Evolutionary conservation across 2,329 filamentous ascomycete genomes (phyloP).

Genomic region (Claviceps sp.): DNA sequence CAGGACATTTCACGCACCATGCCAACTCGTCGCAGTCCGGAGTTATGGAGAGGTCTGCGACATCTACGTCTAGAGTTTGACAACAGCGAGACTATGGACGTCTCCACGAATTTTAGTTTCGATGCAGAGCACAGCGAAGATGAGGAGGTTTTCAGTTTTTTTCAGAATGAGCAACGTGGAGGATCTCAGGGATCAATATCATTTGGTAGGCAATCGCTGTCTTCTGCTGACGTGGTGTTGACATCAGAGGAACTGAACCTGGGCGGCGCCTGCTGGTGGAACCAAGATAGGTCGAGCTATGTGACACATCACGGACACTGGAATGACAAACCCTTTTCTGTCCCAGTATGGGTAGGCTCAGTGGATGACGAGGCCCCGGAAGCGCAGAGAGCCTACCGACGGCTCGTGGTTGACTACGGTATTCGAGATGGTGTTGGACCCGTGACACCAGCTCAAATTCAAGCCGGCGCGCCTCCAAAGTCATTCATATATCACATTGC

Average conservation of each 20-base stretch:
- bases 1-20: slow-evolving; percentile 12
- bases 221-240: neutral
- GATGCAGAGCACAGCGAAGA: slow-evolving; percentile 28
- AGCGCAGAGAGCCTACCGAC: slow-evolving; percentile 35
- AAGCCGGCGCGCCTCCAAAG: slow-evolving; percentile 33
- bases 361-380: slow-evolving; percentile 17
- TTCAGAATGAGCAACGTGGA: slow-evolving; percentile 17
- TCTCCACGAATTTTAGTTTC: slow-evolving; percentile 19
- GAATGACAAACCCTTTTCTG: slow-evolving; percentile 14
- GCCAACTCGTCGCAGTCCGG: slow-evolving; percentile 25
- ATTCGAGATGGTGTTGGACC: slow-evolving; percentile 28
- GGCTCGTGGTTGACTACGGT: slow-evolving; percentile 23
- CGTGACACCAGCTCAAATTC: slow-evolving; percentile 34
- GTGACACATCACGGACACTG: slow-evolving; percentile 13
- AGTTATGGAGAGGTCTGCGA: slow-evolving; percentile 36
- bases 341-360: slow-evolving; percentile 34
- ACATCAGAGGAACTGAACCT: slow-evolving; percentile 4
- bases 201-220: slow-evolving; percentile 4
- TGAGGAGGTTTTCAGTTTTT: slow-evolving; percentile 30
- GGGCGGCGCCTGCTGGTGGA: slow-evolving; percentile 1
- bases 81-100: slow-evolving; percentile 23
- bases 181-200: neutral
- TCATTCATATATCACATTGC: slow-evolving; percentile 35
- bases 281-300: slow-evolving; percentile 11
- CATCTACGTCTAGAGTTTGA: slow-evolving; percentile 42